Evolutionary conservation across 495 filamentous ascomycete species (phyloP).

Genomic region (Aspergillus haitiensis): DNA sequence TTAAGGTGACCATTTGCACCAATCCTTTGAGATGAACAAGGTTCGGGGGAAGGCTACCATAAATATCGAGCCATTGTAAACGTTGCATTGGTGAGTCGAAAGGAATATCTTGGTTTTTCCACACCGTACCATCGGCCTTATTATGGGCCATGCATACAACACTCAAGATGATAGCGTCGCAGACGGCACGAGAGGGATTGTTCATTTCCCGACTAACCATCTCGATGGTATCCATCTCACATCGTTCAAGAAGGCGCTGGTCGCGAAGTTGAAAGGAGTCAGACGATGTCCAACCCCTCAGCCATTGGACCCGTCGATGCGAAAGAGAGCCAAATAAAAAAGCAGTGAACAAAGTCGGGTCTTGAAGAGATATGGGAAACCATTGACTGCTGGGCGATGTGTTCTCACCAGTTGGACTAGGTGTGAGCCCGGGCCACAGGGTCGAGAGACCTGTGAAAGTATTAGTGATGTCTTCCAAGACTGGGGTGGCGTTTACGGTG

Average conservation of each 20-base stretch:
- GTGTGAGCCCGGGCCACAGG: conserved; percentile 41
- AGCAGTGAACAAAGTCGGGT: conserved; percentile 40
- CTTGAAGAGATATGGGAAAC: conserved; percentile 38
- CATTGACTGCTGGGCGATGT: conserved; percentile 24
- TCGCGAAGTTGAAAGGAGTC: conserved; percentile 29
- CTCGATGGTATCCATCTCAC: conserved; percentile 41
- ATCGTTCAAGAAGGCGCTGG: conserved; percentile 31
- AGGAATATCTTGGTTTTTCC: conserved; percentile 23
- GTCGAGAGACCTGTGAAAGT: conserved; percentile 26
- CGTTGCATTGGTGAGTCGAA: conserved; percentile 41
- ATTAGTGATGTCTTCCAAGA: conserved; percentile 6
- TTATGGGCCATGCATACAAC: conserved; percentile 48
- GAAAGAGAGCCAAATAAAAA: conserved; percentile 44
- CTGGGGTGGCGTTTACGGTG: neutral
- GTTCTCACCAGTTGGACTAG: conserved; percentile 16
- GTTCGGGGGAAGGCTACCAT: conserved; percentile 40
- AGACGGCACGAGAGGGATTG: conserved; percentile 33
- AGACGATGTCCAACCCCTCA: conserved; percentile 30
- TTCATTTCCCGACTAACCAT: conserved; percentile 38
- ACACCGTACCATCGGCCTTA: conserved; percentile 24
- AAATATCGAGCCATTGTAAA: conserved; percentile 47
- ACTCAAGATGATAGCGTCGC: conserved; percentile 41
- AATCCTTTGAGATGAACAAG: conserved; percentile 41
- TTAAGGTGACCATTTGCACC: conserved; percentile 36
- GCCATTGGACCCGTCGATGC: conserved; percentile 41